Evolutionary conservation across 2,329 filamentous ascomycete species (phyloP), one percentile per base, ranked within the genome.

Genomic region (Didymella glomerata): DNA sequence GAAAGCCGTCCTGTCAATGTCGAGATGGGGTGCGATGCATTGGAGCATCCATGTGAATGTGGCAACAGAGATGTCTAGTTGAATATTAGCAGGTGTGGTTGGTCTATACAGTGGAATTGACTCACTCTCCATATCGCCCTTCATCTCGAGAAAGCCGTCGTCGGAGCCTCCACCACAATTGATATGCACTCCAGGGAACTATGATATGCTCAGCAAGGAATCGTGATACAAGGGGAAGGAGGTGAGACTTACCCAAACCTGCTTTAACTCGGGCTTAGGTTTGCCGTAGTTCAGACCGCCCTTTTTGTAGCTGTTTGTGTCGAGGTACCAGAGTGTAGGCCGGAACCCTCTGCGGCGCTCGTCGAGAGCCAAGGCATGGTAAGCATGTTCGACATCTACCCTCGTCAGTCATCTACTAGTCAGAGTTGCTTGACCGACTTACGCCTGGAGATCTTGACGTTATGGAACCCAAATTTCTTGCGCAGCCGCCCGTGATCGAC

Each of bases 11-110:
- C 73, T 67, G 59, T 82, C 78, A 55, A 83, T 79, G 52, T 81
- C 79, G 38, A 82, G 72, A 45, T 82, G 77, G 0, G 79, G 78
- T 0, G 78, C 72, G 55, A 84, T 76, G 60, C 83, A 82, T 50
- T 82, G 78, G 20, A 85, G 80, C 84, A 86, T 86, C 84, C 84
- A 86, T 2, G 81, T 81, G 2, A 85, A 73, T 0, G 81, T 78
- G 9, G 85, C 81, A 8, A 82, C 80, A 3, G 81, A 77, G 7
- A 83, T 50, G 75, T 78, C 65, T 40, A n/a, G n/a, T 8, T 6
- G 8, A 1, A 13, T 28, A 25, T 42, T 14, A 44, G 18, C 13
- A 36, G 32, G 4, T 36, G 32, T 3, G 32, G 16, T 5, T n/a
- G 9, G 13, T n/a, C n/a, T n/a, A n/a, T n/a, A n/a, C n/a, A n/a